phyloP scores from a whole-genome alignment of 495 filamentous ascomycete genomes.

The Acidiella bohemica region DNA sequence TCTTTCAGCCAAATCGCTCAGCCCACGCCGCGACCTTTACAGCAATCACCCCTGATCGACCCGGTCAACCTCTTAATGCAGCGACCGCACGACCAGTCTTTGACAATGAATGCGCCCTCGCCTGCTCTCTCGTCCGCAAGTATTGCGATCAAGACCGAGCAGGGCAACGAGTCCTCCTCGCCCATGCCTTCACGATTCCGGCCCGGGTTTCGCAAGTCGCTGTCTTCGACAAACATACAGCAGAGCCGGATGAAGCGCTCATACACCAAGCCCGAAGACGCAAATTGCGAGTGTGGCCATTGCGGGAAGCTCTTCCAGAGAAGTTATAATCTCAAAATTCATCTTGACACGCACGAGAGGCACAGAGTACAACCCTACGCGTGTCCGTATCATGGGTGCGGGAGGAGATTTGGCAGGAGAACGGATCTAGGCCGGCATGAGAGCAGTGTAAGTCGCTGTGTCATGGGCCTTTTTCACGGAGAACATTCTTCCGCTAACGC shows the following conservation, averaged over 20 bases:
- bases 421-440: slow-evolving; percentile 75
- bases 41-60: too few species aligned
- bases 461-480: too few species aligned
- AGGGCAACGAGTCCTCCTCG: too few species aligned
- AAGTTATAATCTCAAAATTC: slow-evolving; percentile 81
- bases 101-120: too few species aligned
- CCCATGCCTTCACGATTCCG: too few species aligned
- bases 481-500: not conserved
- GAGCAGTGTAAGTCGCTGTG: slow-evolving; percentile 53
- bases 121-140: too few species aligned
- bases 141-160: too few species aligned
- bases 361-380: slow-evolving; percentile 52
- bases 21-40: too few species aligned
- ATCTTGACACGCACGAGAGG: slow-evolving; percentile 82
- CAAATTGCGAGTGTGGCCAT: slow-evolving; percentile 59
- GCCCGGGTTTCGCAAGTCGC: too few species aligned
- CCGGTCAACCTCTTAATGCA: too few species aligned
- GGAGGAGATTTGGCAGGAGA: slow-evolving; percentile 65
- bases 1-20: too few species aligned
- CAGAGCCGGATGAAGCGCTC: slow-evolving; percentile 4
- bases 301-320: slow-evolving; percentile 75
- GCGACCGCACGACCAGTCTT: too few species aligned
- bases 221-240: not conserved
- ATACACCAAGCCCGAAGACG: slow-evolving; percentile 39
- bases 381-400: slow-evolving; percentile 52